A percentile compares a stretch with the other conserved stretches of the same genome.
These are phyloP conservation scores for Fistulina hepatica DNA, from an alignment of 1,284 basidiomycete species.

Conservation along the genomic window DNA sequence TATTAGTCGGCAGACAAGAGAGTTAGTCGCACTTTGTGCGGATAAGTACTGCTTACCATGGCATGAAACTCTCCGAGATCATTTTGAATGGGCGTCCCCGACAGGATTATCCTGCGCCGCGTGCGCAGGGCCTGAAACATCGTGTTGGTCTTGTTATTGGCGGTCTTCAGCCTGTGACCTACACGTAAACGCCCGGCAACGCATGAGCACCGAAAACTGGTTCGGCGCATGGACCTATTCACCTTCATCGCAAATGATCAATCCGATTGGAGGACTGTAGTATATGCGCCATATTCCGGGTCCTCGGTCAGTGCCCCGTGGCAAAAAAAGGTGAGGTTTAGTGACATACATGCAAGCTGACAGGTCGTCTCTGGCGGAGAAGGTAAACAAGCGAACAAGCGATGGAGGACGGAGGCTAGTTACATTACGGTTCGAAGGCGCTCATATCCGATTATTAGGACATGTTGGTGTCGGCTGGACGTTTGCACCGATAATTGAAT, in stretches of 20 bases:
- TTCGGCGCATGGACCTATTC: slow-evolving; percentile 11
- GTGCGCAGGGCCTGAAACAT: slow-evolving; percentile 81
- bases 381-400: slow-evolving; percentile 2
- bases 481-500: too few species aligned
- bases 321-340: neutral
- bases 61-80: slow-evolving; percentile 92
- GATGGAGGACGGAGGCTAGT: slow-evolving; percentile 27
- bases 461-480: slow-evolving; percentile 62
- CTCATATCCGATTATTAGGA: slow-evolving; percentile 95
- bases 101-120: slow-evolving; percentile 74
- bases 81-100: slow-evolving; percentile 97
- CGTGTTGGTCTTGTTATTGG: slow-evolving; percentile 82
- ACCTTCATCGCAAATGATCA: slow-evolving; percentile 97
- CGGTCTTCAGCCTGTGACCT: slow-evolving; percentile 93
- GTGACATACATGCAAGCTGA: slow-evolving; percentile 48
- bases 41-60: slow-evolving; percentile 57
- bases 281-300: neutral
- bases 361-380: slow-evolving; percentile 39
- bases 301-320: neutral
- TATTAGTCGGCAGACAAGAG: slow-evolving; percentile 1
- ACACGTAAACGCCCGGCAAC: neutral
- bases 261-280: slow-evolving; percentile 72
- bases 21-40: too few species aligned
- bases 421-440: slow-evolving; percentile 73
- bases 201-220: neutral